Evolutionary conservation across 257 asterid genomes (phyloP).

Genomic region (Lithospermum erythrorhizon): DNA sequence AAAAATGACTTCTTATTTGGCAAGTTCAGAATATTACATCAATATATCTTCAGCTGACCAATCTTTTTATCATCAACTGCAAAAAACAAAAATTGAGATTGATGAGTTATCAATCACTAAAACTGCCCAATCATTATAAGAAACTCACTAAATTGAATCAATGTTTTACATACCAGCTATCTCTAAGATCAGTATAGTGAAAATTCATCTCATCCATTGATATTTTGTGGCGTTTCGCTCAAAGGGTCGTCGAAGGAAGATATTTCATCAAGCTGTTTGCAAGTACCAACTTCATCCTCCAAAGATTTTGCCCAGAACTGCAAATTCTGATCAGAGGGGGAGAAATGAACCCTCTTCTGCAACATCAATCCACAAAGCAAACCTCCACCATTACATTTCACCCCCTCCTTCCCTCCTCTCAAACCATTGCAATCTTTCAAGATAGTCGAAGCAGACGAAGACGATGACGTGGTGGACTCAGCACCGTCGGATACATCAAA

Average conservation of each 20-base stretch:
- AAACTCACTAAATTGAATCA: neutral
- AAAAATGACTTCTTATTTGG: too few species aligned
- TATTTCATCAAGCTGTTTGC: too few species aligned
- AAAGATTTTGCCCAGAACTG: slow-evolving; percentile 35
- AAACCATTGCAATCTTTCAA: slow-evolving; percentile 56
- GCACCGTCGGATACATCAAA: slow-evolving; percentile 42
- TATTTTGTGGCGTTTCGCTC: too few species aligned
- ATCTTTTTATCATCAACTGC: neutral
- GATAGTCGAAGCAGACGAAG: slow-evolving; percentile 47
- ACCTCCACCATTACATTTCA: slow-evolving; percentile 39
- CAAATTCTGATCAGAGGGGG: slow-evolving; percentile 54
- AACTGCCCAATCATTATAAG: neutral
- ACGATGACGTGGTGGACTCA: slow-evolving; percentile 58
- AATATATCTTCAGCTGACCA: too few species aligned
- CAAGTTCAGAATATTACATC: too few species aligned
- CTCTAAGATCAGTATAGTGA: too few species aligned
- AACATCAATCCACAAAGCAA: slow-evolving; percentile 57
- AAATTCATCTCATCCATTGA: too few species aligned
- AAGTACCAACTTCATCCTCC: slow-evolving; percentile 20
- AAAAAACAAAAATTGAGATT: neutral
- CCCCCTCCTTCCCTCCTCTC: slow-evolving; percentile 29
- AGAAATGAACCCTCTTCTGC: slow-evolving; percentile 46
- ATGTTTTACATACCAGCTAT: slow-evolving; percentile 8
- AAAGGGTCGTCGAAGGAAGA: too few species aligned
- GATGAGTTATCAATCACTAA: neutral